Evolutionary conservation across 164 flowering plant species (phyloP).

Genomic region (Tinospora cordifolia): DNA sequence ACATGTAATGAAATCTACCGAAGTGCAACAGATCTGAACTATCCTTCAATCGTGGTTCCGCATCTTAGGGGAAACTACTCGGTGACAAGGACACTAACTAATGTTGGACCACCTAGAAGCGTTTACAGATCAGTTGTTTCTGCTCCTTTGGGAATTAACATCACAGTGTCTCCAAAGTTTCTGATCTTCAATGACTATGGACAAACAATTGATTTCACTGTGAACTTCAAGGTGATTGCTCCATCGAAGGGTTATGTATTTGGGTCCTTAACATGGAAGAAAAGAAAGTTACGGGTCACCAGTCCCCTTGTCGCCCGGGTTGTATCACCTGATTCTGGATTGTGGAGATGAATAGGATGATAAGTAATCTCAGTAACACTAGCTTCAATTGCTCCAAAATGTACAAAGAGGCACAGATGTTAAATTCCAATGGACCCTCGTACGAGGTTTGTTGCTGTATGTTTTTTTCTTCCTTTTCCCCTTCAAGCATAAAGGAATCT

Average conservation of each 20-base stretch:
- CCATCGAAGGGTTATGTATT: conserved; percentile 49
- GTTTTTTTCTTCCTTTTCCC: not conserved
- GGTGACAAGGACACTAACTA: conserved; percentile 55
- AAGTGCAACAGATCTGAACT: conserved; percentile 45
- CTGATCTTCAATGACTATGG: conserved; percentile 40
- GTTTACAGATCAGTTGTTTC: conserved; percentile 41
- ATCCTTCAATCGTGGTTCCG: conserved; percentile 67
- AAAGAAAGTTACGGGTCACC: conserved; percentile 32
- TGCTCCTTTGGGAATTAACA: conserved; percentile 47
- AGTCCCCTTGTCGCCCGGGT: conserved; percentile 51
- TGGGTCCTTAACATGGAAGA: conserved; percentile 61
- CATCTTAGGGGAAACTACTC: conserved; percentile 33
- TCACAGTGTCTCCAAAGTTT: conserved; percentile 42
- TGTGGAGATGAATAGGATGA: conserved; percentile 3
- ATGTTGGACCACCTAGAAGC: conserved; percentile 49
- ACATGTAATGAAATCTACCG: conserved; percentile 33
- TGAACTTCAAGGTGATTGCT: conserved; percentile 41
- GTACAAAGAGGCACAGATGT: not conserved
- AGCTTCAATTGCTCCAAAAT: not conserved
- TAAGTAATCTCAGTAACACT: not conserved
- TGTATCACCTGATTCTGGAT: conserved; percentile 17
- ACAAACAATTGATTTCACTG: conserved; percentile 50
- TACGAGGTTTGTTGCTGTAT: not conserved
- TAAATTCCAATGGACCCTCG: not conserved
- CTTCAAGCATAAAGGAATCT: not conserved